Evolutionary conservation across 208 protist species (phyloP).

Genomic region (Phytomonas francai): DNA sequence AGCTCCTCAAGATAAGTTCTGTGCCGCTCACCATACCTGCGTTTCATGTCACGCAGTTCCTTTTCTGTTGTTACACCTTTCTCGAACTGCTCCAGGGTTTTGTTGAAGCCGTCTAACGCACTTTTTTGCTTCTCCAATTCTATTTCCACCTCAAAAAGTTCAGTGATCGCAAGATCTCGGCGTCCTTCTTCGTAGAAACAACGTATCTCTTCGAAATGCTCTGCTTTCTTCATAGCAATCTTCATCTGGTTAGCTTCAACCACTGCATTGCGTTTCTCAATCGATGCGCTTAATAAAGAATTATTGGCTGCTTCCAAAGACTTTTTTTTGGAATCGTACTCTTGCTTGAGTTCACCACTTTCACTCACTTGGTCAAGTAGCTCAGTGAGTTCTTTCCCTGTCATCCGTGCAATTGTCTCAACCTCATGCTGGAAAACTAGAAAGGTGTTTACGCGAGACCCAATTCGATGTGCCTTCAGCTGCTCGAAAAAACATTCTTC

Average conservation of each 20-base stretch:
- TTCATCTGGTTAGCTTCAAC: slow-evolving; percentile 93
- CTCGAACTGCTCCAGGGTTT: slow-evolving; percentile 52
- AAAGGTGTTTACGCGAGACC: slow-evolving; percentile 91
- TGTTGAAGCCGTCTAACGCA: slow-evolving; percentile 43
- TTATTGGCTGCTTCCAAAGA: slow-evolving; percentile 75
- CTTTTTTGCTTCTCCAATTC: slow-evolving; percentile 62
- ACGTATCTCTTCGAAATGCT: slow-evolving; percentile 72
- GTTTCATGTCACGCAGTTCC: slow-evolving; percentile 72
- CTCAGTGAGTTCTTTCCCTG: slow-evolving; percentile 91
- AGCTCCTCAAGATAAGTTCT: slow-evolving; percentile 74
- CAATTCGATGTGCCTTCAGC: slow-evolving; percentile 72
- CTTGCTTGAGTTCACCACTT: slow-evolving; percentile 81
- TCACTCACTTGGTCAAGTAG: slow-evolving; percentile 96
- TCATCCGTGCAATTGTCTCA: slow-evolving; percentile 91
- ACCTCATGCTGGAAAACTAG: slow-evolving; percentile 97
- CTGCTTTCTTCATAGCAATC: slow-evolving; percentile 94
- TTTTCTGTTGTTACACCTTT: slow-evolving; percentile 60
- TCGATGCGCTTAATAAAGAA: slow-evolving; percentile 63
- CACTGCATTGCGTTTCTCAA: slow-evolving; percentile 82
- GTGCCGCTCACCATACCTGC: slow-evolving; percentile 63
- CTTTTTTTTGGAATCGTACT: slow-evolving; percentile 88
- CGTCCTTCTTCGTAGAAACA: slow-evolving; percentile 40
- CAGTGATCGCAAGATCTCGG: slow-evolving; percentile 65
- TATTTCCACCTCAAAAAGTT: slow-evolving; percentile 89
- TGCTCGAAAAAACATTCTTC: slow-evolving; percentile 74